Percentiles rank a stretch among this genome's conserved stretches.
phyloP scores from a whole-genome alignment of 2,329 filamentous ascomycete species.

The Phialocephala subalpina region DNA sequence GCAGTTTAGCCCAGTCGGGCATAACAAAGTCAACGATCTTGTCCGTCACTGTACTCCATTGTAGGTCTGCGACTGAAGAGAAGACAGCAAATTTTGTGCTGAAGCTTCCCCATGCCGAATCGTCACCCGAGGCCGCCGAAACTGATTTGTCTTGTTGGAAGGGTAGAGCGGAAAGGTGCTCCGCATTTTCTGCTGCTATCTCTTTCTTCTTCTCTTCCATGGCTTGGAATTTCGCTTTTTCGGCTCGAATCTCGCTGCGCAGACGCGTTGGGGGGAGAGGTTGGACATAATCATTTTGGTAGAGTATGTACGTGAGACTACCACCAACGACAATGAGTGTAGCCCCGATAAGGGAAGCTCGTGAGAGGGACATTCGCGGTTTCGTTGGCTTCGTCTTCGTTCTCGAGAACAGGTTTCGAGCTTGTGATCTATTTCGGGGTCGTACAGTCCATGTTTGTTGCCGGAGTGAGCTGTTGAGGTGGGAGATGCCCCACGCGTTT shows the following conservation, averaged over 20 bases:
- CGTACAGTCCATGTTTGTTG: conserved; percentile 19
- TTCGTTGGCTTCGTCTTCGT: conserved; percentile 28
- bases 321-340: conserved; percentile 38
- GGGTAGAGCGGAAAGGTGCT: conserved; percentile 36
- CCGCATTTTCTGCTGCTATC: conserved; percentile 35
- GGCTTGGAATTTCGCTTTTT: conserved; percentile 28
- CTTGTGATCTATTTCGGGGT: background rate
- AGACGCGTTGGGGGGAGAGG: conserved; percentile 42
- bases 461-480: conserved; percentile 19
- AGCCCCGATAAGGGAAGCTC: conserved; percentile 31
- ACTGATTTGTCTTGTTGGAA: conserved; percentile 32
- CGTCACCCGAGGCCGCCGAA: conserved; percentile 28
- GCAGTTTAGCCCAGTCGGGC: conserved; percentile 80
- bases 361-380: conserved; percentile 34
- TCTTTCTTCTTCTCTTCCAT: conserved; percentile 35
- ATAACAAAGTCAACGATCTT: conserved; percentile 75
- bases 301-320: conserved; percentile 42
- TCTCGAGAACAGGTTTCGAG: conserved; percentile 32
- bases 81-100: conserved; percentile 49
- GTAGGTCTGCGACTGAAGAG: conserved; percentile 59
- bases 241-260: conserved; percentile 35
- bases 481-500: conserved; percentile 7
- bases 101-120: conserved; percentile 43
- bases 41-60: conserved; percentile 63
- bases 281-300: conserved; percentile 42